phyloP scores from a whole-genome alignment of 129 eudicot genomes.

The Chrysanthemum seticuspe region DNA sequence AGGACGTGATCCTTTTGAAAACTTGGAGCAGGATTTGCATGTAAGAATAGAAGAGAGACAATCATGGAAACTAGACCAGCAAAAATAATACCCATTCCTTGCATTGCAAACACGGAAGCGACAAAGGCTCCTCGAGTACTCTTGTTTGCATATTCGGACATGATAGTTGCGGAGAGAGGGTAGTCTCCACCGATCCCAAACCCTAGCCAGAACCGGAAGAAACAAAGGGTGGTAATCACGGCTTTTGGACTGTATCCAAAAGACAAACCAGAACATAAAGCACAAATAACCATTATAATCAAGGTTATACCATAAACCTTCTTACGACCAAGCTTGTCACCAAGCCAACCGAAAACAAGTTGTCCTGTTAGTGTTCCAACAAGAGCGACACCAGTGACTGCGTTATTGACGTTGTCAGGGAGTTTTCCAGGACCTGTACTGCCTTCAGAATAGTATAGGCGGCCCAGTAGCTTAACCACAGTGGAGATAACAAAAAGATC shows the following conservation, averaged over 20 bases:
- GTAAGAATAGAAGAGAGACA: conserved; percentile 31
- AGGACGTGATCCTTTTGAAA: conserved; percentile 4
- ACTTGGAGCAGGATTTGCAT: background rate
- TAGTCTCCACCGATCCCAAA: conserved; percentile 76
- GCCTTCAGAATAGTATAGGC: conserved; percentile 46
- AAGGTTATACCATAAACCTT: conserved; percentile 57
- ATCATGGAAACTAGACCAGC: conserved; percentile 60
- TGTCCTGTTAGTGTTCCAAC: conserved; percentile 55
- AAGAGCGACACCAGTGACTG: conserved; percentile 54
- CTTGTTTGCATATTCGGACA: conserved; percentile 70
- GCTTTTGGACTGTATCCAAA: conserved; percentile 43
- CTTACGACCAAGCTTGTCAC: conserved; percentile 67
- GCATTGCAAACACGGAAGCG: conserved; percentile 69
- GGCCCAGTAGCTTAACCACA: conserved; percentile 56
- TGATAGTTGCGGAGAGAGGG: conserved; percentile 68
- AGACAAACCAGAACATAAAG: conserved; percentile 54
- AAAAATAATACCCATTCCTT: conserved; percentile 65
- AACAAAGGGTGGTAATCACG: conserved; percentile 51
- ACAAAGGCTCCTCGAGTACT: conserved; percentile 58
- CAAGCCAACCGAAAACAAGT: conserved; percentile 56
- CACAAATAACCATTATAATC: conserved; percentile 50
- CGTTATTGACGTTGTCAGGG: conserved; percentile 39
- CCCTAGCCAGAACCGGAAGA: conserved; percentile 67
- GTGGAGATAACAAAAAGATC: conserved; percentile 60
- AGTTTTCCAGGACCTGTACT: conserved; percentile 37